phyloP scores from a whole-genome alignment of 2,329 filamentous ascomycete species.

The Pseudogymnoascus sp. region DNA sequence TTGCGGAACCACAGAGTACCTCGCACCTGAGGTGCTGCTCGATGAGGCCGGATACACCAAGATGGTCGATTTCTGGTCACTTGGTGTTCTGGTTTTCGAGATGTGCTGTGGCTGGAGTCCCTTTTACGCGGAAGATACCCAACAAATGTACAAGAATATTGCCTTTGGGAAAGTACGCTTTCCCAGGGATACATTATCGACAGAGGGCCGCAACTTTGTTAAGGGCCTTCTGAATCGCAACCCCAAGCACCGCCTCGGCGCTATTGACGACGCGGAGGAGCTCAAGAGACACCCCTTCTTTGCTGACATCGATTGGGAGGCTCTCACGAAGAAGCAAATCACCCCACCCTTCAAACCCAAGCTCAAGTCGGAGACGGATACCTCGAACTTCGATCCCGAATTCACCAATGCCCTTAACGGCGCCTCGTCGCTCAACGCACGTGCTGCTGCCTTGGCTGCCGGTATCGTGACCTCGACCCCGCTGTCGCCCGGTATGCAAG shows the following conservation, averaged over 20 bases:
- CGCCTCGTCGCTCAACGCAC: slow-evolving; percentile 80
- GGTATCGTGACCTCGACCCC: slow-evolving; percentile 87
- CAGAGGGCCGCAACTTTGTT: slow-evolving; percentile 94
- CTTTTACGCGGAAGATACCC: slow-evolving; percentile 97
- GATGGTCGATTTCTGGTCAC: slow-evolving; percentile 99
- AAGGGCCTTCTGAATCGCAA: slow-evolving; percentile 96
- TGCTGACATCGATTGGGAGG: slow-evolving; percentile 84
- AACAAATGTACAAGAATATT: slow-evolving; percentile 99
- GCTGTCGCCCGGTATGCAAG: slow-evolving; percentile 88
- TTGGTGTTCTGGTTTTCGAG: slow-evolving; percentile 94
- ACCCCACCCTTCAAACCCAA: slow-evolving; percentile 97
- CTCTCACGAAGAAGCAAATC: slow-evolving; percentile 80
- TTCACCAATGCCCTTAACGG: slow-evolving; percentile 92
- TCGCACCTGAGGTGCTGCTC: slow-evolving; percentile 88
- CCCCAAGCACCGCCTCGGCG: slow-evolving; percentile 87
- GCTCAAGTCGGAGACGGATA: slow-evolving; percentile 89
- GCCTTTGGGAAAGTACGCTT: slow-evolving; percentile 98
- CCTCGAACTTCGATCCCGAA: slow-evolving; percentile 96
- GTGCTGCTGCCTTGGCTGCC: slow-evolving; percentile 75
- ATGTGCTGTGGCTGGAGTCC: slow-evolving; percentile 99
- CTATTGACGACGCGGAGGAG: slow-evolving; percentile 84
- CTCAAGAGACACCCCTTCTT: slow-evolving; percentile 95
- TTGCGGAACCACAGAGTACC: slow-evolving; percentile 94
- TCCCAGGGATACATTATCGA: slow-evolving; percentile 85
- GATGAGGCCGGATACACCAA: slow-evolving; percentile 98